A percentile compares a stretch with the other conserved stretches of the same genome.
Evolutionary conservation across 805 yeast genomes (phyloP).

Genomic region (Zygotorulaspora florentina): DNA sequence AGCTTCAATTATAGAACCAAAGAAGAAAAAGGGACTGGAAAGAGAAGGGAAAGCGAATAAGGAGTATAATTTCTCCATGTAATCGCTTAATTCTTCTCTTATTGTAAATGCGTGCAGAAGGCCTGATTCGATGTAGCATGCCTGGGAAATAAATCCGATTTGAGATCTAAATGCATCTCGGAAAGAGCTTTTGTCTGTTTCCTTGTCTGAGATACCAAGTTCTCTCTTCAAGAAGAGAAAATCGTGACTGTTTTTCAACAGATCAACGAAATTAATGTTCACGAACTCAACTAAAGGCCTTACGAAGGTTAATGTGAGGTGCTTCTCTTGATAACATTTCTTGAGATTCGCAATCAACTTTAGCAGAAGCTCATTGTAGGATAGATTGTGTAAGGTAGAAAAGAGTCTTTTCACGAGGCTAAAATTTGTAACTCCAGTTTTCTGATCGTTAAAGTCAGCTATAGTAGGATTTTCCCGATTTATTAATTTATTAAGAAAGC

Average conservation of each 20-base stretch:
- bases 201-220: constrained; percentile 27
- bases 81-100: constrained; percentile 6
- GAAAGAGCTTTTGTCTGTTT: constrained; percentile 27
- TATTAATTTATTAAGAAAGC: constrained; percentile 18
- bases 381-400: constrained; percentile 11
- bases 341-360: constrained; percentile 14
- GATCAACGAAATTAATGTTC: constrained; percentile 22
- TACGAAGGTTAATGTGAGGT: constrained; percentile 1
- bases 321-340: constrained; percentile 6
- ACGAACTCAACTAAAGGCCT: constrained; percentile 15
- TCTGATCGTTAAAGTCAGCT: constrained; percentile 1
- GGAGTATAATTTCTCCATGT: constrained; percentile 15
- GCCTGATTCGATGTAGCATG: constrained; percentile 16
- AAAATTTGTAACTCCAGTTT: constrained; percentile 4
- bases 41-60: constrained; percentile 9
- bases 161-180: constrained; percentile 17
- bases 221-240: constrained; percentile 26
- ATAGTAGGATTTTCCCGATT: constrained; percentile 15
- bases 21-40: constrained; percentile 12
- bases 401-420: constrained; percentile 15
- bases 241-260: constrained; percentile 18
- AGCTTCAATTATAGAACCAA: constrained; percentile 14
- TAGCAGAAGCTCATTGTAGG: constrained; percentile 14
- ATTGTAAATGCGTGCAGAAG: constrained; percentile 13
- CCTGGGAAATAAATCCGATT: constrained; percentile 7